Base-by-base conservation (phyloP, 1,139 yeast species). In the Debaryomycetaceae sp. region DNA sequence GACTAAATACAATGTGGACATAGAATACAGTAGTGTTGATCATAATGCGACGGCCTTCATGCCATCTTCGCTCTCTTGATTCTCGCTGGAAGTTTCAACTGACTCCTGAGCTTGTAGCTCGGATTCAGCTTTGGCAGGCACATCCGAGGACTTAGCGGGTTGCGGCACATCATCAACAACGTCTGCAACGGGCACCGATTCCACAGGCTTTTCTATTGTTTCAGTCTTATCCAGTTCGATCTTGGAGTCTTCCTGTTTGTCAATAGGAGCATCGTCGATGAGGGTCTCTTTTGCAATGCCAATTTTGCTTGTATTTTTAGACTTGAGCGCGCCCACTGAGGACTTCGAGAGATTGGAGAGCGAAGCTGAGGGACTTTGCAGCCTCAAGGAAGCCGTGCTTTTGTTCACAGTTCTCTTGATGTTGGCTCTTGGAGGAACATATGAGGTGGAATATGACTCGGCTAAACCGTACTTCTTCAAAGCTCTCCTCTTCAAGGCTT, bases 401-500 rank as follows among this genome's bases (percentile, higher is more conserved):
- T 63, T 44, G 54, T 55, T 34, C 34, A 24, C 35, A 41, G 13
- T 27, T 34, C 35, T 27, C n/a, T n/a, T 33, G 23, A 27, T 31
- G 23, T 20, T 30, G 6, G 55, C 47, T 44, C 63, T 61, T 43
- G 66, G 70, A 7, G 77, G 77, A 5, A 71, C 65, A 51, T 69
- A 70, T 2, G 73, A 60, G 2, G 83, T 74, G 41, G 61, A 59
- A 52, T 68, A 74, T 39, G 58, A 61, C 38, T 68, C 74, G 11
- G 63, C 56, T 42, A 74, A 62, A 1, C 78, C 78, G 46, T 66
- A 66, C 45, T 62, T 68, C 51, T 65, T 75, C 56, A 76, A 66
- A 4, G 81, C 70, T 56, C 82, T 68, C 50, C 67, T 68, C 59
- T 76, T 79, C 57, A 78, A 66, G 5, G 78, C 78, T 42, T 78